Percentiles rank a stretch among this genome's conserved stretches.
Evolutionary conservation across 1,139 yeast genomes (phyloP).

Genomic region (Blastobotrys indianensis): DNA sequence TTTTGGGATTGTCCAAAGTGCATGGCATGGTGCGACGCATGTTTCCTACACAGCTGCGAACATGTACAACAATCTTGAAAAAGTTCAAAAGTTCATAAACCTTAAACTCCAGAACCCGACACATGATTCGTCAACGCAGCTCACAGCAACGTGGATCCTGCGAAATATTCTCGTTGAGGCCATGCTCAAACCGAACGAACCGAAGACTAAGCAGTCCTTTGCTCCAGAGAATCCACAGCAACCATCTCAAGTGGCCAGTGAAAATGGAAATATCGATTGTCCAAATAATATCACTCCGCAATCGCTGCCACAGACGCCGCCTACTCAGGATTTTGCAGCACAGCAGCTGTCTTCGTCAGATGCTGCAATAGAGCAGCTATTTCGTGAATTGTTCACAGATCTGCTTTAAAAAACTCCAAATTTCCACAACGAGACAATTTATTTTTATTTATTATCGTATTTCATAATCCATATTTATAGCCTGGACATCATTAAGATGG

Average conservation of each 20-base stretch:
- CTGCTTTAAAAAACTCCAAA: neutral
- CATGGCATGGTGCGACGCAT: slow-evolving; percentile 5
- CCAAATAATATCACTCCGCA: neutral
- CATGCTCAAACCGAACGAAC: neutral
- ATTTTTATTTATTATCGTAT: too few species aligned
- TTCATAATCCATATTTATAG: too few species aligned
- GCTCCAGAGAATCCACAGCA: neutral
- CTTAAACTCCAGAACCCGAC: slow-evolving; percentile 3
- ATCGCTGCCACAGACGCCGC: neutral
- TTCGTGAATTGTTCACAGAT: slow-evolving; percentile 6
- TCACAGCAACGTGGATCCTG: slow-evolving; percentile 1
- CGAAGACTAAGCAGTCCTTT: neutral
- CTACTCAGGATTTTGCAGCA: neutral
- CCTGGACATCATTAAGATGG: too few species aligned
- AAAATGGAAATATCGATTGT: neutral
- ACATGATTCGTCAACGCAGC: neutral
- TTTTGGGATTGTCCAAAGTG: slow-evolving; percentile 1
- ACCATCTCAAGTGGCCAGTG: neutral
- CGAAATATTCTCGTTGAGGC: slow-evolving; percentile 1
- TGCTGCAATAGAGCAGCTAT: slow-evolving; percentile 3
- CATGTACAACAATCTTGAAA: neutral
- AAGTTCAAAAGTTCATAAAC: slow-evolving; percentile 1
- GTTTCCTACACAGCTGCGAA: slow-evolving; percentile 1
- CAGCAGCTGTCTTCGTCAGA: neutral
- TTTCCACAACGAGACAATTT: neutral